Conservation (phyloP, 768 basidiomycete species). For the Hortiboletus campestris region DNA sequence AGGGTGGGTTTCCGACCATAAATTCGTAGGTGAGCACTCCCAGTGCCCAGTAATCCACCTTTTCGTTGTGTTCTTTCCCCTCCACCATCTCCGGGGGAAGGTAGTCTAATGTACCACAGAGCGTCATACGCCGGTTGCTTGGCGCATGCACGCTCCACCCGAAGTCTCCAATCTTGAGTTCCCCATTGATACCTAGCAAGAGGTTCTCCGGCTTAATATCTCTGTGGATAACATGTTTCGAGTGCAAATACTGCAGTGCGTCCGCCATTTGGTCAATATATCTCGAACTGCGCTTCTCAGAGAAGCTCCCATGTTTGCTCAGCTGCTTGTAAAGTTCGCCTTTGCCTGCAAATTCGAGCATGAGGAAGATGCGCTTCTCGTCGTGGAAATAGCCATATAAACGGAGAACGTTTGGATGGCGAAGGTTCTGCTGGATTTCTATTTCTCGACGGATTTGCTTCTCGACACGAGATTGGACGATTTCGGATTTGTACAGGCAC, state of each 20-base stretch:
- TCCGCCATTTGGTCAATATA: constrained; percentile 99
- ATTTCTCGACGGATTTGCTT: constrained; percentile 98
- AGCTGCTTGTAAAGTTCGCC: constrained; percentile 98
- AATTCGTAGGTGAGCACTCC: constrained; percentile 98
- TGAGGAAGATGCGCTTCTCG: constrained; percentile 94
- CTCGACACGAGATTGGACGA: constrained; percentile 87
- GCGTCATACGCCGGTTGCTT: constrained; percentile 80
- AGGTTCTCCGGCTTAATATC: constrained; percentile 99
- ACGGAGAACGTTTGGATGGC: constrained; percentile 92
- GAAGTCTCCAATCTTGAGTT: constrained; percentile 97
- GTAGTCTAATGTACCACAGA: constrained; percentile 96
- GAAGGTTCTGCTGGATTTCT: constrained; percentile 94
- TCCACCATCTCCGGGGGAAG: constrained; percentile 99
- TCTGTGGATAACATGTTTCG: constrained; percentile 96
- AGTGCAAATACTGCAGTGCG: constrained; percentile 86
- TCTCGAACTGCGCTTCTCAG: constrained; percentile 81
- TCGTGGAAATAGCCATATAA: constrained; percentile 99
- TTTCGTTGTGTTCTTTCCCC: constrained; percentile 81
- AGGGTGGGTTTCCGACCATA: constrained; percentile 77
- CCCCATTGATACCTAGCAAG: constrained; percentile 90
- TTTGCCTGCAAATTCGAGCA: constrained; percentile 96
- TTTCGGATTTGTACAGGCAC: constrained; percentile 94
- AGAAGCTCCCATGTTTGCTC: constrained; percentile 80
- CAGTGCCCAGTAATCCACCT: constrained; percentile 94
- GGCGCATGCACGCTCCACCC: constrained; percentile 99